Evolutionary conservation across 805 yeast species (phyloP), one percentile per base, ranked within the genome.

Genomic region (Priceomyces fermenticarens): DNA sequence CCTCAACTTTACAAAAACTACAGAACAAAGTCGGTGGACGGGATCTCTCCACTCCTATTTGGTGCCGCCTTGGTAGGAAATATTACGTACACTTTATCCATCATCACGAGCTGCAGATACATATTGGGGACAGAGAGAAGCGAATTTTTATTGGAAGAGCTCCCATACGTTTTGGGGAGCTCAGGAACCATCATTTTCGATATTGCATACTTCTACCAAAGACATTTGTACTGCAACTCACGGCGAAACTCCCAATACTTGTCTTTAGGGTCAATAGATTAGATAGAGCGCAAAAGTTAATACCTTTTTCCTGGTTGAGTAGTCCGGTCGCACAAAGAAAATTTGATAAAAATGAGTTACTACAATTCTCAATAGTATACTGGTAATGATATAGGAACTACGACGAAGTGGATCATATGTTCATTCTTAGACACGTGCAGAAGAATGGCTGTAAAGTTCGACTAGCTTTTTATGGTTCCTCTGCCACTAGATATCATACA

Each of bases 101-200:
- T 91, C 20, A 50, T 89, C 32, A 70, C 83, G 1, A 79, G 87
- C 36, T 75, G 86, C 63, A 70, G 70, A 10, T 80, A 79, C 35
- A 38, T 59, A 3, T 48, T 40, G 32, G 56, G 52, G 3, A 63
- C 60, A 1, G 63, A 69, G 31, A 67, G 65, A 49, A 5, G 43
- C 20, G 63, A 49, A 6, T 90, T 85, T 54, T 61, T 88, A 20
- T 48, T 66, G 48, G 81, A 78, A 35, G 96, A 89, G 53, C 57
- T 88, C 39, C 96, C 97, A 0, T 90, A 83, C 55, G 71, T 91
- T 26, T 54, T 88, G 17, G 97, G 97, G 1, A 82, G 93, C 48
- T 76, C 88, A 0, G 97, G 97, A 6, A 89, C 97, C 0, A 75
- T 89, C 13, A 49, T 80, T 2, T 88, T 90, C 60, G 97, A 90